Evolutionary conservation across 2,329 filamentous ascomycete species (phyloP).

Genomic region (Neurospora sp.): DNA sequence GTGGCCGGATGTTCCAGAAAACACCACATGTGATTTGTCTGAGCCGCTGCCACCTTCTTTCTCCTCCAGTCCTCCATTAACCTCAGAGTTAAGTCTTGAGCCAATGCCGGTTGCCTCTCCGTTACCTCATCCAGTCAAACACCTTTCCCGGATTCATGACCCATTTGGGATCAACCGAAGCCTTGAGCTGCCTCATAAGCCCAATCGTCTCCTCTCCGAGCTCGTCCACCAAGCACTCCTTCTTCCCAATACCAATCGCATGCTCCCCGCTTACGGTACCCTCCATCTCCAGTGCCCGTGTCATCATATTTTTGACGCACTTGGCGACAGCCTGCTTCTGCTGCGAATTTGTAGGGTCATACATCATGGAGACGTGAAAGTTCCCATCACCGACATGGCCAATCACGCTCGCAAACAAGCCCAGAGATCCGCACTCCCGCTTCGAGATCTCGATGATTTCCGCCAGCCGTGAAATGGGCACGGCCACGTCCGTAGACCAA

Average conservation of each 20-base stretch:
- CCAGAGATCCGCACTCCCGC: conserved; percentile 43
- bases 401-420: conserved; percentile 49
- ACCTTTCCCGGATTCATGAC: conserved; percentile 38
- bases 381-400: conserved; percentile 62
- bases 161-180: conserved; percentile 48
- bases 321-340: conserved; percentile 32
- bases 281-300: conserved; percentile 55
- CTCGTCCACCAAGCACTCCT: conserved; percentile 36
- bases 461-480: conserved; percentile 61
- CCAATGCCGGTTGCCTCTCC: not conserved
- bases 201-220: conserved; percentile 51
- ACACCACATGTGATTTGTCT: not conserved
- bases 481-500: conserved; percentile 76
- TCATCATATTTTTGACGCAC: conserved; percentile 56
- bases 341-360: conserved; percentile 40
- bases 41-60: not conserved
- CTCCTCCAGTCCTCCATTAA: not conserved
- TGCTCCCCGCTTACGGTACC: conserved; percentile 48
- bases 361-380: conserved; percentile 40
- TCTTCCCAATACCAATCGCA: conserved; percentile 18
- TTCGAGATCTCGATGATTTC: conserved; percentile 64
- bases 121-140: conserved; percentile 12
- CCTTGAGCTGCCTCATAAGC: conserved; percentile 55
- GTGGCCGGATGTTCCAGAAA: not conserved
- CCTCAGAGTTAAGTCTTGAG: not conserved